Conservation (phyloP, 1,284 basidiomycete genomes). For the Cryptococcus sp. region DNA sequence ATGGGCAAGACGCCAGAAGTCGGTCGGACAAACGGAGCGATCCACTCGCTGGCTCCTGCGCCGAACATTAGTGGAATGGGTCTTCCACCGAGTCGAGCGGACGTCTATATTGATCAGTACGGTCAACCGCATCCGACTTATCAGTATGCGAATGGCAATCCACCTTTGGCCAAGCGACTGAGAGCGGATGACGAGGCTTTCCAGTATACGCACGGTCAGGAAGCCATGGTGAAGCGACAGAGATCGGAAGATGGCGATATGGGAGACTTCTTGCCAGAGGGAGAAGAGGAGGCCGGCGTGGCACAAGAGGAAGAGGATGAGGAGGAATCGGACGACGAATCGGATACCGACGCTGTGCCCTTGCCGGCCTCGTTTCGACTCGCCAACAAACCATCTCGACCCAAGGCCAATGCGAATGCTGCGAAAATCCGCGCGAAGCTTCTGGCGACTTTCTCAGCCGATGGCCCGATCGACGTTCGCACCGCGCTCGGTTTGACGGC, state of each 20-base stretch:
- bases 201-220: slow-evolving; percentile 10
- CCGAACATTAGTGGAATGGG: slow-evolving; percentile 36
- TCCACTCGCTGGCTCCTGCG: slow-evolving; percentile 23
- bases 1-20: slow-evolving; percentile 5
- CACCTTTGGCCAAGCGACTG: slow-evolving; percentile 17
- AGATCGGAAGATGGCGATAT: slow-evolving; percentile 4
- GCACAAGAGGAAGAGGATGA: slow-evolving; percentile 14
- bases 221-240: slow-evolving; percentile 23
- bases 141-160: slow-evolving; percentile 11
- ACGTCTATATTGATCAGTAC: slow-evolving; percentile 41
- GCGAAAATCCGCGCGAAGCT: slow-evolving; percentile 42
- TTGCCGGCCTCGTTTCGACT: slow-evolving; percentile 54
- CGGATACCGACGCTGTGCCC: slow-evolving; percentile 20
- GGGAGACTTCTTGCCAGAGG: slow-evolving; percentile 11
- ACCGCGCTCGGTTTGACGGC: slow-evolving; percentile 17
- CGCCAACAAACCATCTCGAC: slow-evolving; percentile 60
- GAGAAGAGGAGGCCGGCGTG: slow-evolving; percentile 3
- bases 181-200: slow-evolving; percentile 3
- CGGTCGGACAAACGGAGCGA: slow-evolving; percentile 11
- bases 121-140: slow-evolving; percentile 32
- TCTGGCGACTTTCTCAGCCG: slow-evolving; percentile 30
- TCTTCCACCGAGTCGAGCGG: slow-evolving; percentile 26
- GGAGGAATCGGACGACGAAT: slow-evolving; percentile 31
- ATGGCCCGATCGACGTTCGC: slow-evolving; percentile 24
- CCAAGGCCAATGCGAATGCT: slow-evolving; percentile 53